A percentile compares a stretch with the other conserved stretches of the same genome.
Evolutionary conservation across 768 basidiomycete genomes (phyloP).

Genomic region (Lactarius evosmus): DNA sequence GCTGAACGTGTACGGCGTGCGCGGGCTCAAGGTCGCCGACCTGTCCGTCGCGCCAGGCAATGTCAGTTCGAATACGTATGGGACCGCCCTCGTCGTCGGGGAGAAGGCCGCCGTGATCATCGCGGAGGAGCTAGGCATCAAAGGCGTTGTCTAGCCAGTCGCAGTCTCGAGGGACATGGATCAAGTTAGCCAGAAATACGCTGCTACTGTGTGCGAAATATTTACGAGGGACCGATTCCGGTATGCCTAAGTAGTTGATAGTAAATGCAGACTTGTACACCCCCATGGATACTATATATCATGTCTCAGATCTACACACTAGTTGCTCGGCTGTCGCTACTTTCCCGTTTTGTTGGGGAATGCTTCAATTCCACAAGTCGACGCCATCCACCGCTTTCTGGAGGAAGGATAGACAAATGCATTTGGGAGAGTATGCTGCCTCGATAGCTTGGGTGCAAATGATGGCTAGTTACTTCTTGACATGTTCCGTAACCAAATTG

Average conservation of each 20-base stretch:
- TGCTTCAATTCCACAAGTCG: too few relatives aligned
- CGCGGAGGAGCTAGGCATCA: constrained; percentile 45
- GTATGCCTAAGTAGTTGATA: too few relatives aligned
- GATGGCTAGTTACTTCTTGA: too few relatives aligned
- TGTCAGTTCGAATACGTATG: constrained; percentile 43
- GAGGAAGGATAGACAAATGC: background rate
- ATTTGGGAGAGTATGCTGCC: background rate
- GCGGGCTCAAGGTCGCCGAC: constrained; percentile 53
- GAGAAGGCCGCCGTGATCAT: constrained; percentile 61
- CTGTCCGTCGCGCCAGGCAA: constrained; percentile 40
- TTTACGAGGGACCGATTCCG: too few relatives aligned
- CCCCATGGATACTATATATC: too few relatives aligned
- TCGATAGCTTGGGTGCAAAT: background rate
- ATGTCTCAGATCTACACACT: too few relatives aligned
- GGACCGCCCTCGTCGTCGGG: constrained; percentile 44
- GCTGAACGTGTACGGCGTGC: constrained; percentile 61
- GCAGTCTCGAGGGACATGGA: background rate
- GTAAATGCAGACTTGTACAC: too few relatives aligned
- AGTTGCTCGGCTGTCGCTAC: too few relatives aligned
- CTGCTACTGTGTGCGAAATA: too few relatives aligned
- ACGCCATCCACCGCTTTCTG: background rate
- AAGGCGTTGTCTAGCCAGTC: background rate
- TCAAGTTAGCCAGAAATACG: too few relatives aligned
- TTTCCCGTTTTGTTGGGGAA: too few relatives aligned
- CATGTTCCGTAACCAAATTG: background rate